Evolutionary conservation across 768 basidiomycete species (phyloP), one percentile per base, ranked within the genome.

Genomic region (Rhodotorula graminis): DNA sequence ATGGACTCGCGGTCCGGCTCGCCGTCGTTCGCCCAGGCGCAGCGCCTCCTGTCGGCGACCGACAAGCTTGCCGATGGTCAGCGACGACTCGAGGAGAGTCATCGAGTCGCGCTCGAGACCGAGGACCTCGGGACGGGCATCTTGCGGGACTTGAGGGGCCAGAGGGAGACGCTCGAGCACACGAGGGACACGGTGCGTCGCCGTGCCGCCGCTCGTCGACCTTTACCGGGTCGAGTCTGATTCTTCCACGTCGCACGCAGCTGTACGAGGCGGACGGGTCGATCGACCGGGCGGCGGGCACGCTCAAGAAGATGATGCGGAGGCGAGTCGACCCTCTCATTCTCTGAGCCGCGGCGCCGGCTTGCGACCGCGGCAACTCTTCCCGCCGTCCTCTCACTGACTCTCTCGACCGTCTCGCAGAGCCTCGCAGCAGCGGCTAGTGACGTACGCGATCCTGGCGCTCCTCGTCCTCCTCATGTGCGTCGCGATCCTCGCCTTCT

Each of bases 61-160:
- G 81, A 88, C 61, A 82, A 89, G 60, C 83, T 99, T 42, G 89
- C 91, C 76, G 91, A 96, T 77, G 93, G 95, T 4, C 85, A 89
- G 4, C 86, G 88, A 72, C 85, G 96, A 53, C 81, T 99, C 65
- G 88, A 93, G 75, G 93, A 97, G 71, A 91, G 90, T 29, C 93
- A 96, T 70, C 86, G 92, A 33, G 86, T 98, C 53, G 95, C 95
- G 18, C 83, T 99, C 46, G 95, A 99, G 84, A 97, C 96, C 21
- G 96, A 98, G 82, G 88, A 91, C 79, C 89, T 97, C 57, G 96
- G 96, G 16, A 89, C 93, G 19, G 93, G 93, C 77, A 97, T 99
- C 76, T 80, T 99, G 75, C 81, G 88, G 80, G 93, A 90, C 80
- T 84, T 99, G 73, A 83, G 93, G 66, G 83, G 84, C 3, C 96